Conservation (phyloP, 164 flowering plant genomes). For the Santalum album region DNA sequence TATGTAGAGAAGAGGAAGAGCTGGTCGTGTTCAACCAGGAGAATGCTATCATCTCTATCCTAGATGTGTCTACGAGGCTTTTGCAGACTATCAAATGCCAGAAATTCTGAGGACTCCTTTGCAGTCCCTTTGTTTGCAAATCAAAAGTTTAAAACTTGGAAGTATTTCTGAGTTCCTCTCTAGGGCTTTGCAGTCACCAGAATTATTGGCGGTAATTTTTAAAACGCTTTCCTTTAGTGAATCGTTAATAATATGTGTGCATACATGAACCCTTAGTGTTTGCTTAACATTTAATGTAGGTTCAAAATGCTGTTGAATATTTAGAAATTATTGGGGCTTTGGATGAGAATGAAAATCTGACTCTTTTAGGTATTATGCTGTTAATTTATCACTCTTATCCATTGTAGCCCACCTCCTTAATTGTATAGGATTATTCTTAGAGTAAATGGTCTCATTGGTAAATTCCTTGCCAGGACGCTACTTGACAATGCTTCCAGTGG, state of each 20-base stretch:
- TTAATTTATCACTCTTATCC: not conserved
- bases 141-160: constrained; percentile 87
- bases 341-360: constrained; percentile 77
- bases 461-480: constrained; percentile 53
- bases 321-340: constrained; percentile 81
- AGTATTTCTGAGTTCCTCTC: constrained; percentile 88
- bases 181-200: constrained; percentile 87
- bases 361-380: constrained; percentile 60
- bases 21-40: constrained; percentile 97
- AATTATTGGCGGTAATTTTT: constrained; percentile 56
- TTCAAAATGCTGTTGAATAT: constrained; percentile 92
- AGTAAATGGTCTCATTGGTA: not conserved
- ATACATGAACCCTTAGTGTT: not conserved
- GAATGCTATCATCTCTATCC: constrained; percentile 96
- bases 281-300: constrained; percentile 31
- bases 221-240: too few species aligned
- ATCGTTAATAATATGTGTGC: too few species aligned
- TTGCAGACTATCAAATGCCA: constrained; percentile 86
- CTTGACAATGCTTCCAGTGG: constrained; percentile 87
- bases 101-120: constrained; percentile 93
- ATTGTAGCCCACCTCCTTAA: not conserved
- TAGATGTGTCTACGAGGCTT: constrained; percentile 82
- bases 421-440: not conserved
- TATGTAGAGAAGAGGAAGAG: constrained; percentile 92
- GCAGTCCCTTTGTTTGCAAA: constrained; percentile 93